These are phyloP conservation scores for Cetradonia linearis DNA, from an alignment of 495 filamentous ascomycete genomes.

Conservation along the genomic window DNA sequence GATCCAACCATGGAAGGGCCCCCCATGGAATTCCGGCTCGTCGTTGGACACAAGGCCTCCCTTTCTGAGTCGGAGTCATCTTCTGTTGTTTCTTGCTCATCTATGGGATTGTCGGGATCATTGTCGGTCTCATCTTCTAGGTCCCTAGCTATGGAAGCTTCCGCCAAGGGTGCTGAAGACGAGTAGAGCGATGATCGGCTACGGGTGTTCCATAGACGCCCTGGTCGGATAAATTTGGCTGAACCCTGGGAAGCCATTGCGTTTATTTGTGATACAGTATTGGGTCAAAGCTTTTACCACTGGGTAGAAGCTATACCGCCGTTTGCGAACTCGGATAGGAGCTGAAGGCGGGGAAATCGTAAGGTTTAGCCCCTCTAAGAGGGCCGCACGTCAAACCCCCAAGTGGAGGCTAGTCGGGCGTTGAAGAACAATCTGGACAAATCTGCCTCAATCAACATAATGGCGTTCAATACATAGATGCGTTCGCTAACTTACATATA, in stretches of 20 bases:
- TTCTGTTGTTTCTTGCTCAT: conserved; percentile 29
- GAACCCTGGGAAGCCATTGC: conserved; percentile 11
- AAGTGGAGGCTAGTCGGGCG: no score
- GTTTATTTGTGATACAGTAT: no score
- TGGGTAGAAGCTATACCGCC: background rate
- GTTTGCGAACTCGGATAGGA: background rate
- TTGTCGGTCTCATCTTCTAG: conserved; percentile 43
- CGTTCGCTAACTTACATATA: no score
- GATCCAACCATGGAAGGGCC: conserved; percentile 54
- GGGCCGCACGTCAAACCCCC: no score
- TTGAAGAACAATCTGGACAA: no score
- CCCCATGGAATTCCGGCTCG: conserved; percentile 28
- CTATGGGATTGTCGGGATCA: conserved; percentile 38
- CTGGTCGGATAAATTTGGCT: conserved; percentile 11
- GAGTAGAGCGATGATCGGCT: conserved; percentile 18
- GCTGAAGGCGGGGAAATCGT: background rate
- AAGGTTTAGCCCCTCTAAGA: background rate
- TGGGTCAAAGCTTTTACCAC: background rate
- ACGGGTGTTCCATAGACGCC: conserved; percentile 13
- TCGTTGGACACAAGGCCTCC: conserved; percentile 29
- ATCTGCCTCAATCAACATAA: no score
- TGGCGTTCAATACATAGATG: no score
- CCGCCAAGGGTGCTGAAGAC: conserved; percentile 47
- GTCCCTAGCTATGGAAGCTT: conserved; percentile 60
- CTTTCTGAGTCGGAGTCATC: conserved; percentile 38